These are phyloP conservation scores for Pythium pyrilobum DNA, from an alignment of 352 stramenopile genomes.

Conservation along the genomic window DNA sequence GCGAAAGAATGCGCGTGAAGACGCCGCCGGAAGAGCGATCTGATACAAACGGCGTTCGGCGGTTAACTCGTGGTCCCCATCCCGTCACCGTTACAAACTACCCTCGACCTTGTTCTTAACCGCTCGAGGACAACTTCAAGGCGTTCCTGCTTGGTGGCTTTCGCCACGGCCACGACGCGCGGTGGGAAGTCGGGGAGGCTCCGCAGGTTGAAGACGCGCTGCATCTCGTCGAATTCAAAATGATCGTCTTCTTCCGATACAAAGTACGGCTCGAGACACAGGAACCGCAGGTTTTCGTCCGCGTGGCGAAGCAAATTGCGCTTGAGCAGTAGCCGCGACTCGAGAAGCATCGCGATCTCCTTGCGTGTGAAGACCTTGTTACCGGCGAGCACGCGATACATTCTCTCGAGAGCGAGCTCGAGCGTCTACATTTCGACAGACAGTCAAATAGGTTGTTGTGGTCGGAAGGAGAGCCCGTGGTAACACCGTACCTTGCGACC, in stretches of 20 bases:
- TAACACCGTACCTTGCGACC: conserved; percentile 17
- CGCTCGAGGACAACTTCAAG: conserved; percentile 28
- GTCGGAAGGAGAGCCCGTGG: background rate
- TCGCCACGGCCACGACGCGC: conserved; percentile 11
- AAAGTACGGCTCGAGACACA: conserved; percentile 62
- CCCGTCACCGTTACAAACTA: background rate
- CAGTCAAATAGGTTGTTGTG: background rate
- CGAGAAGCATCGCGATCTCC: conserved; percentile 40
- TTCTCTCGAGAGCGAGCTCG: conserved; percentile 53
- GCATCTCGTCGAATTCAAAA: conserved; percentile 35
- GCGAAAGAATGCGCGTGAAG: background rate
- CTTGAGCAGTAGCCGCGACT: conserved; percentile 52
- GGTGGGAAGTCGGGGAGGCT: conserved; percentile 41
- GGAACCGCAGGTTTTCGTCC: conserved; percentile 46
- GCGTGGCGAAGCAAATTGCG: conserved; percentile 50
- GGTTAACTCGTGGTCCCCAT: too few species aligned
- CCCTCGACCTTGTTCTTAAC: conserved; percentile 21
- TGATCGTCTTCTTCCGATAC: conserved; percentile 25
- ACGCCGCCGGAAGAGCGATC: too few species aligned
- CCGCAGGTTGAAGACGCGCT: conserved; percentile 38
- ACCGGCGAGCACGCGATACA: conserved; percentile 32
- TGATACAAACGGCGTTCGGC: too few species aligned
- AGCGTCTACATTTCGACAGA: conserved; percentile 25
- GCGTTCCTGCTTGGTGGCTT: conserved; percentile 13
- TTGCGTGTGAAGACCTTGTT: conserved; percentile 40